Base-by-base conservation (phyloP, 805 yeast species). In the Yarrowia porcina region DNA sequence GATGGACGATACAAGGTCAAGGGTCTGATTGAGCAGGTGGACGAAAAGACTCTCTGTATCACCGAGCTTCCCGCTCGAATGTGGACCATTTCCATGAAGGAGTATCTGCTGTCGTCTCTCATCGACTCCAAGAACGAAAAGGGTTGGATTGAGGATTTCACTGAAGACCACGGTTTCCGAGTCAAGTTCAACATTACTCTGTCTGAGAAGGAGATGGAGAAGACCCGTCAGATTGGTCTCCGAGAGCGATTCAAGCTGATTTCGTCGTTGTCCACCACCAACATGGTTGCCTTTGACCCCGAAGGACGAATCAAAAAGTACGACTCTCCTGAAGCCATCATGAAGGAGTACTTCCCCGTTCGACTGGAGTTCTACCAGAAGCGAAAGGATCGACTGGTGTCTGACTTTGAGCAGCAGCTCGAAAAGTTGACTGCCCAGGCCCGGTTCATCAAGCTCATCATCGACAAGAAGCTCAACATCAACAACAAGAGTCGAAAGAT, bases 231-330 rank as follows among this genome's bases (percentile, higher is more conserved):
- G 59, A 82, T 87, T 23, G 99, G 99, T 0, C 79, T 90, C 62
- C 82, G 89, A 69, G 96, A 90, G 70, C 80, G 91, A 71, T 94
- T 94, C 77, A 91, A 89, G 71, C 80, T 94, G 61, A 77, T 84
- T 7, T 79, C 90, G 0, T 77, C 87, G 7, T 77, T 94, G 41
- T 85, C 82, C 72, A 78, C 90, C 66, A 81, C 87, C 49, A 94
- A 94, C 73, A 92, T 94, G 97, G 97, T 94, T 63, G 96, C 97
- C 0, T 94, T 94, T 76, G 97, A 94, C 76, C 83, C 96, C 3
- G 81, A 82, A 52, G 97, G 97, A 38, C 83, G 92, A 67, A 89
- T 94, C 69, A 88, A 88, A 72, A 90, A 84, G 73, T 94, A 91
- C 74, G 88, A 86, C 12, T 78, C 79, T 56, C 88, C 87, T 1